Evolutionary conservation across 345 rosid species (phyloP).

Genomic region (Sisymbrium irio): DNA sequence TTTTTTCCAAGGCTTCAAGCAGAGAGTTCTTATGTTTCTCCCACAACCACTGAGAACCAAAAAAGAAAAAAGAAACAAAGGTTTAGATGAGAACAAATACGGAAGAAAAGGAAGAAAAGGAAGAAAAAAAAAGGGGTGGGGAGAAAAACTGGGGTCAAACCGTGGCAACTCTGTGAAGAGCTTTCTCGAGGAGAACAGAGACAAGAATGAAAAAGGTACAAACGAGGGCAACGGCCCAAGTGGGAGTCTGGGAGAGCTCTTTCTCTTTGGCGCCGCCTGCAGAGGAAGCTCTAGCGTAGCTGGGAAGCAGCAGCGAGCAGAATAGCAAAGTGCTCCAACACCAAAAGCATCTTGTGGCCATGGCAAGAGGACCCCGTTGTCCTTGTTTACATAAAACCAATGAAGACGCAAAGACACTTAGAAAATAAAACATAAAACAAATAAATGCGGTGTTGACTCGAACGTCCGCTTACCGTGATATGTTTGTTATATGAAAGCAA

Average conservation of each 20-base stretch:
- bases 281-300: constrained; percentile 11
- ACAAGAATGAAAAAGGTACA: constrained; percentile 69
- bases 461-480: constrained; percentile 4
- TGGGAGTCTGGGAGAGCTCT: constrained; percentile 68
- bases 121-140: neutral
- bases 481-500: constrained; percentile 1
- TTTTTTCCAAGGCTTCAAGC: constrained; percentile 74
- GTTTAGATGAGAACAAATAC: neutral
- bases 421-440: neutral
- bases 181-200: constrained; percentile 63
- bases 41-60: constrained; percentile 58
- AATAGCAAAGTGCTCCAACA: constrained; percentile 8
- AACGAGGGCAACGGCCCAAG: constrained; percentile 84
- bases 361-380: neutral
- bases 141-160: constrained; percentile 20
- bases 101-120: neutral
- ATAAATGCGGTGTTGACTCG: constrained; percentile 9
- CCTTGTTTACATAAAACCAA: constrained; percentile 1
- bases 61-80: neutral
- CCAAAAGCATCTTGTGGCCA: constrained; percentile 15
- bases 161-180: constrained; percentile 69
- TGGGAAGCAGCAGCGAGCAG: constrained; percentile 4
- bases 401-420: neutral
- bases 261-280: constrained; percentile 26
- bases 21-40: constrained; percentile 72